These are phyloP conservation scores for Gynochthodes officinalis DNA, from an alignment of 257 asterid species.

Conservation along the genomic window DNA sequence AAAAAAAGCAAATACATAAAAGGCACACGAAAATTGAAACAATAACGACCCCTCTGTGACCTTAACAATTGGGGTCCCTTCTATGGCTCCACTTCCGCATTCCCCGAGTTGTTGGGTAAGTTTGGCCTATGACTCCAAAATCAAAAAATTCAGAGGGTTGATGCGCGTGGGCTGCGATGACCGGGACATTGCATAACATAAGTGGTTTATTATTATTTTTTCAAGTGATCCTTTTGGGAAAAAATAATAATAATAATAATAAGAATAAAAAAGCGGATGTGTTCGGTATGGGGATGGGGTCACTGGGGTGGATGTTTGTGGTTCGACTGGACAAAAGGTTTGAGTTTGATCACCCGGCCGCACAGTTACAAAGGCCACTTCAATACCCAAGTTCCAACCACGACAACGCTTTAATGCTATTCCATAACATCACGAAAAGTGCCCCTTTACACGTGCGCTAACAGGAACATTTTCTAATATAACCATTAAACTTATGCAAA, in stretches of 20 bases:
- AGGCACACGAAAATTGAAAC: not conserved
- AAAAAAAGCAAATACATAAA: not conserved
- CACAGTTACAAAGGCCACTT: not conserved
- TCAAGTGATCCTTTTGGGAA: too few species aligned
- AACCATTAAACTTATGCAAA: too few species aligned
- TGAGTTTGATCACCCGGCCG: constrained; percentile 10
- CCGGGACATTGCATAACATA: not conserved
- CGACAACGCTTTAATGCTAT: constrained; percentile 10
- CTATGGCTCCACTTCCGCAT: not conserved
- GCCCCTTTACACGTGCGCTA: constrained; percentile 12
- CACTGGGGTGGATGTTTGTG: too few species aligned
- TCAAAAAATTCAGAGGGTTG: too few species aligned
- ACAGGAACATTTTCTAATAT: not conserved
- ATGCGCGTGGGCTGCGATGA: constrained; percentile 16
- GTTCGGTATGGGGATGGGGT: too few species aligned
- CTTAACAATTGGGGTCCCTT: not conserved
- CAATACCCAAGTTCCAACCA: not conserved
- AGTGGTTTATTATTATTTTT: not conserved
- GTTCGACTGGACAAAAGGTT: not conserved
- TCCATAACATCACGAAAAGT: constrained; percentile 3
- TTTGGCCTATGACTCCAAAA: not conserved
- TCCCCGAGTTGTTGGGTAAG: not conserved
- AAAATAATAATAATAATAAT: too few species aligned
- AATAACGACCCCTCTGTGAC: constrained; percentile 3
- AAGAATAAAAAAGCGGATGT: not conserved